A percentile compares a stretch with the other conserved stretches of the same genome.
Evolutionary conservation across 2,329 filamentous ascomycete species (phyloP).

Genomic region (Annulohypoxylon truncatum): DNA sequence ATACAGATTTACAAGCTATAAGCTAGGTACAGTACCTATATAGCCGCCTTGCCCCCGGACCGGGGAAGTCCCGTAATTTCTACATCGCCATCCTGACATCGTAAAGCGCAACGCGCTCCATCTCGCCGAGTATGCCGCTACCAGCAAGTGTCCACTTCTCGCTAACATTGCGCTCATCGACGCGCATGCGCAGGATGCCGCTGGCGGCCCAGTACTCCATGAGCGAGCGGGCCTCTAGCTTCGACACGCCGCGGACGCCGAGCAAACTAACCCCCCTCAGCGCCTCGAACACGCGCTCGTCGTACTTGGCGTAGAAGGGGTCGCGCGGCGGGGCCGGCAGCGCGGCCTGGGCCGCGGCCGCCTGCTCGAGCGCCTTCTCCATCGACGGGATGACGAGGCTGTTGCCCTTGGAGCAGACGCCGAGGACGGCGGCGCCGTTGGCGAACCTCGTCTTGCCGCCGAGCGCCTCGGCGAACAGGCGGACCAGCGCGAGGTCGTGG

Average conservation of each 20-base stretch:
- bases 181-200: conserved; percentile 76
- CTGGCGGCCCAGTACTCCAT: conserved; percentile 96
- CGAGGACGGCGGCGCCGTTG: conserved; percentile 85
- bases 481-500: conserved; percentile 82
- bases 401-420: conserved; percentile 79
- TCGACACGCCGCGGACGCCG: conserved; percentile 75
- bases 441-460: conserved; percentile 66
- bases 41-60: not conserved
- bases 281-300: conserved; percentile 65
- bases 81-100: conserved; percentile 40
- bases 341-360: conserved; percentile 57
- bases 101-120: conserved; percentile 74
- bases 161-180: conserved; percentile 77
- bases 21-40: not conserved
- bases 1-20: conserved; percentile 9
- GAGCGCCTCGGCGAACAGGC: conserved; percentile 79
- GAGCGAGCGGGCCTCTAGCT: conserved; percentile 78
- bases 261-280: conserved; percentile 64
- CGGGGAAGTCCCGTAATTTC: not conserved
- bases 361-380: conserved; percentile 72
- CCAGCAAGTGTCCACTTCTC: conserved; percentile 89
- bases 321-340: conserved; percentile 56
- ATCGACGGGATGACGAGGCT: conserved; percentile 72
- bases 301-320: conserved; percentile 67
- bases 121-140: conserved; percentile 82